These are phyloP conservation scores for Erigeron canadensis DNA, from an alignment of 129 eudicot species.

Conservation along the genomic window DNA sequence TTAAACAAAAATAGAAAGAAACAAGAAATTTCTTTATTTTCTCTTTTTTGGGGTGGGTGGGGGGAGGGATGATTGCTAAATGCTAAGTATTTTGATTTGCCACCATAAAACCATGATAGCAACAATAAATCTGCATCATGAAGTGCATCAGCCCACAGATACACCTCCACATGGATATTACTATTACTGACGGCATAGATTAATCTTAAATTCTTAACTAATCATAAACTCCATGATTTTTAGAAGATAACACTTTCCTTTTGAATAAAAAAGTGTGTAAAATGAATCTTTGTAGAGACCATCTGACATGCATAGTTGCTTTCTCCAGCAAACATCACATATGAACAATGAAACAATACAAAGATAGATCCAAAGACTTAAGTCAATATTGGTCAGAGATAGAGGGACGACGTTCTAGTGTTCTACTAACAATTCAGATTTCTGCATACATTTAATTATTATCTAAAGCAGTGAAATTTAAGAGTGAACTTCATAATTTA, in stretches of 20 bases:
- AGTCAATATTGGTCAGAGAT: no score
- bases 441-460: no score
- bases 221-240: not conserved
- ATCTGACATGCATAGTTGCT: not conserved
- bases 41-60: not conserved
- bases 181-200: not conserved
- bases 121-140: not conserved
- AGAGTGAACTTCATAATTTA: no score
- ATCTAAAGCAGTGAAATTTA: no score
- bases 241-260: not conserved
- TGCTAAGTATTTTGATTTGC: not conserved
- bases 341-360: not conserved
- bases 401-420: no score
- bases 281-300: not conserved
- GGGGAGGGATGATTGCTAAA: not conserved
- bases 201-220: no score
- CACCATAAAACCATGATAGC: constrained; percentile 3
- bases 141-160: not conserved
- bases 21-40: no score
- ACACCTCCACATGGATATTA: not conserved
- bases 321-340: not conserved
- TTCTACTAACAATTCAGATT: no score
- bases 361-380: constrained; percentile 25
- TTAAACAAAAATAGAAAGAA: not conserved
- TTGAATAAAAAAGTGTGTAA: not conserved